These are phyloP conservation scores for Pyrenophora tritici-repentis DNA, from an alignment of 2,329 filamentous ascomycete genomes.

Conservation along the genomic window DNA sequence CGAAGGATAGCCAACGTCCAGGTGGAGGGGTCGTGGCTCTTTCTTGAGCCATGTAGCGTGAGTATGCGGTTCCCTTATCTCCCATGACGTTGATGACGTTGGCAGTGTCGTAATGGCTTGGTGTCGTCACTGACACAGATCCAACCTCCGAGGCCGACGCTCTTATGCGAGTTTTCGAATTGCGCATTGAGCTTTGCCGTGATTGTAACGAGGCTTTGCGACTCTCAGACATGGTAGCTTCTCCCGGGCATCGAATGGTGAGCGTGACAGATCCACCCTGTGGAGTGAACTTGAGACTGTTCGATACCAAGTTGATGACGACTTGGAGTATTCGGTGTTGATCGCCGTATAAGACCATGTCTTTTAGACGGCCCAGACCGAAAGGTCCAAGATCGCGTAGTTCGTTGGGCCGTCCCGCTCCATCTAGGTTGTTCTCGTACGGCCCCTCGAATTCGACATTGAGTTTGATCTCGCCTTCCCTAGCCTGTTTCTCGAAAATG, in stretches of 20 bases:
- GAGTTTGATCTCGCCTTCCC: constrained; percentile 76
- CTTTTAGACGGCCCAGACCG: constrained; percentile 72
- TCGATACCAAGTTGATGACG: constrained; percentile 91
- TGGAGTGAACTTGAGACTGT: constrained; percentile 89
- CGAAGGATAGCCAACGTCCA: constrained; percentile 72
- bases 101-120: constrained; percentile 47
- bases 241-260: constrained; percentile 73
- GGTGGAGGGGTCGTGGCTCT: constrained; percentile 56
- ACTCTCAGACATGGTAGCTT: constrained; percentile 53
- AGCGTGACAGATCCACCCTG: constrained; percentile 75
- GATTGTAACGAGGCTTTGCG: constrained; percentile 55
- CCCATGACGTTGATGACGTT: constrained; percentile 51
- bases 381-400: constrained; percentile 66
- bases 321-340: constrained; percentile 89
- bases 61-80: constrained; percentile 46
- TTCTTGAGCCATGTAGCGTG: constrained; percentile 44
- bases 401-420: constrained; percentile 41
- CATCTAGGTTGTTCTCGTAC: constrained; percentile 46
- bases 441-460: constrained; percentile 71
- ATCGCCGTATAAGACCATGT: constrained; percentile 92
- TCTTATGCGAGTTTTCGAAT: constrained; percentile 38
- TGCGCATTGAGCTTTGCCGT: constrained; percentile 45
- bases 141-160: constrained; percentile 41
- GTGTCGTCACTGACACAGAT: constrained; percentile 33
- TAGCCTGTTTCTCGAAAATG: constrained; percentile 89